Evolutionary conservation across 2,329 filamentous ascomycete species (phyloP), one percentile per base, ranked within the genome.

Genomic region (Fusarium sp.): DNA sequence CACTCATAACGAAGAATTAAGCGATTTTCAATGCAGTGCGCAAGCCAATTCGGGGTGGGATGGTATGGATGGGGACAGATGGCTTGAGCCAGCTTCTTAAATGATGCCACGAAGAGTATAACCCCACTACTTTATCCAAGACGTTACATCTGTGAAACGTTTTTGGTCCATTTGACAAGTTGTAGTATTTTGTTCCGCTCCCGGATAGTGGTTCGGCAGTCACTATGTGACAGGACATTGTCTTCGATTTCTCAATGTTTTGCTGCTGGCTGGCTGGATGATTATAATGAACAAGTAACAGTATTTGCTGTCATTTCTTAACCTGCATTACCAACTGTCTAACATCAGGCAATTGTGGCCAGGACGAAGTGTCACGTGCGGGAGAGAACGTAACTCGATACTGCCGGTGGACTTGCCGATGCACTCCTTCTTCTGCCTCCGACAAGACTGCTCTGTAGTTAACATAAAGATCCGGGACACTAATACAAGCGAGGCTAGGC

Each of bases 11-110:
- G 7, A 39, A 19, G 20, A 3, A 20, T 26, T 40, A 55, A 55
- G 39, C 55, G 55, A 58, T 40, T 22, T 11, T 8, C 19, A 26
- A 39, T 28, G 33, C 46, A 39, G 4, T 49, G 22, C 49, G 22
- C 55, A 24, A 55, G 55, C 32, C 55, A 49, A 58, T n/a, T 55
- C 49, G 40, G 40, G 40, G 55, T 55, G 55, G 55, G 9, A 50
- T 33, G 50, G 3, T 11, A 41, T 28, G 19, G 13, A 37, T 48
- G 14, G 10, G 32, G 32, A 17, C 22, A 7, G 8, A 44, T 45
- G 8, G 11, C 17, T 24, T 35, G 6, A n/a, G 26, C 7, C 7
- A 26, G 40, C 55, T 55, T 46, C 19, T 55, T 26, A 55, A 39
- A 55, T 9, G 13, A n/a, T 58, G 55, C 55, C 55, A 58, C 55